Evolutionary conservation across 306 rosid genomes (phyloP), one percentile per base, ranked within the genome.

Genomic region (Inga laurina): DNA sequence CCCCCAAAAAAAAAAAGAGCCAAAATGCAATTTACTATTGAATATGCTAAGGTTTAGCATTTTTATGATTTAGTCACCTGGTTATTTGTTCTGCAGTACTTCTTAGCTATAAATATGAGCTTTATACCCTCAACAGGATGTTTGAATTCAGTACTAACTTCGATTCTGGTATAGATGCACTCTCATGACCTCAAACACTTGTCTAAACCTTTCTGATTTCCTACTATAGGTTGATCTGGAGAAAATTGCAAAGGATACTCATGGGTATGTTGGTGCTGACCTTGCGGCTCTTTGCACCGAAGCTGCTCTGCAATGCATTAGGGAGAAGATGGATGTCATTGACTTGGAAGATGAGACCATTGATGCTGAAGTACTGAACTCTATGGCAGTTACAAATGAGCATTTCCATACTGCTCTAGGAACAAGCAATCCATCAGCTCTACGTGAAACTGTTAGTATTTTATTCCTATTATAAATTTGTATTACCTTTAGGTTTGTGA

Each of bases 251-350:
- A 91, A 89, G 82, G 90, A 89, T 43, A 89, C 91, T 15, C 92
- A 91, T 81, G 92, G 92, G n/a, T 91, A 91, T 89, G 92, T 91
- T 88, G 94, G 94, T 79, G 91, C 91, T 10, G 94, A 91, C 81
- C 91, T 91, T 84, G 94, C 94, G 39, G 92, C 94, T 70, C 92
- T 91, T 80, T 91, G 92, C 69, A 91, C 92, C 10, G 94, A 91
- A 86, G 91, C 94, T 68, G 91, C 94, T 18, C 70, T 87, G 84
- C 94, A 91, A 61, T 91, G 91, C 84, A 91, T 91, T 67, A 86
- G 92, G 84, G 94, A 91, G 88, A 91, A 91, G 72, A 91, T 91
- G 92, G 94, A 91, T 64, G 91, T 89, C 52, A 91, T 87, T 46
- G 92, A 91, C 81, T 82, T 91, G 88, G 92, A 89, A 83, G 94